Conservation (phyloP, 352 stramenopile genomes). For the Peronosclerospora sorghi region DNA sequence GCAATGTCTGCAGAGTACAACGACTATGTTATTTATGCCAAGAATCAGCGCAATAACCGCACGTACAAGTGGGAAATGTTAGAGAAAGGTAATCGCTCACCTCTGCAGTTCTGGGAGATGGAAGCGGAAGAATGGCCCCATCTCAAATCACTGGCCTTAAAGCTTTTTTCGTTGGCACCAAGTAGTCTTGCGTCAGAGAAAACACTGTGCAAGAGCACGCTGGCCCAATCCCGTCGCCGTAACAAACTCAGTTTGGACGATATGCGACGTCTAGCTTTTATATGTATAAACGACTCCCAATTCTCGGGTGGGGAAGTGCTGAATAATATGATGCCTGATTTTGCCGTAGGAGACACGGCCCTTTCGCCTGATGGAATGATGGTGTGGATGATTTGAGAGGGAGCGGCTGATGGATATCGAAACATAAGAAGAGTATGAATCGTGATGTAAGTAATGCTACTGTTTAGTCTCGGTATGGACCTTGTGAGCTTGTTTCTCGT, state of each 20-base stretch:
- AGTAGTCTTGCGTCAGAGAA: conserved; percentile 68
- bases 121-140: conserved; percentile 72
- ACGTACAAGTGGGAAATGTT: conserved; percentile 83
- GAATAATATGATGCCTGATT: conserved; percentile 54
- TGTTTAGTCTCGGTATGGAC: too few species aligned
- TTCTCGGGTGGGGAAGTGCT: conserved; percentile 42
- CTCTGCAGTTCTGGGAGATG: conserved; percentile 71
- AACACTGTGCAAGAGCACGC: conserved; percentile 48
- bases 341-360: conserved; percentile 51
- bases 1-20: conserved; percentile 65
- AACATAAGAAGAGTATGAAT: too few species aligned
- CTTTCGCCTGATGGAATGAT: conserved; percentile 74
- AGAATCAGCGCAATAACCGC: conserved; percentile 66
- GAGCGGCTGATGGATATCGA: too few species aligned
- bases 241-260: conserved; percentile 70
- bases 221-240: conserved; percentile 49
- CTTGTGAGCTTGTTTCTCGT: too few species aligned
- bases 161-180: conserved; percentile 65
- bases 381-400: conserved; percentile 77
- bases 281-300: conserved; percentile 75
- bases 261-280: conserved; percentile 66
- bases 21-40: conserved; percentile 74
- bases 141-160: conserved; percentile 59
- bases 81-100: conserved; percentile 65
- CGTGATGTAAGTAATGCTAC: too few species aligned